Evolutionary conservation across 352 stramenopile genomes (phyloP).

Genomic region (Blastocystis sp.): DNA sequence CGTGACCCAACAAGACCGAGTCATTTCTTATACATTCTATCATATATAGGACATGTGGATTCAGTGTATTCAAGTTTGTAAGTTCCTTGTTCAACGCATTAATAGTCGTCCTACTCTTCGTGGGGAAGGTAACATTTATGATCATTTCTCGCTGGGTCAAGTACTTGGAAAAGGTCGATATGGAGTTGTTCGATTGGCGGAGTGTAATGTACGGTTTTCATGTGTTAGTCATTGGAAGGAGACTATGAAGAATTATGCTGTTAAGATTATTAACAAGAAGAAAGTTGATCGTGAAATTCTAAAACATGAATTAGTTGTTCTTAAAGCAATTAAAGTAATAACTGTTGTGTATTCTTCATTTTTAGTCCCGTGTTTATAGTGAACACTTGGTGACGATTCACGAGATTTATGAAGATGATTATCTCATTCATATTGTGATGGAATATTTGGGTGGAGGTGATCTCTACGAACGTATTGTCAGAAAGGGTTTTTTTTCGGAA

Average conservation of each 20-base stretch:
- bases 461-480: constrained; percentile 24
- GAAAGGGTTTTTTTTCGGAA: constrained; percentile 1
- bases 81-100: constrained; percentile 54
- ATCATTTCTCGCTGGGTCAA: constrained; percentile 43
- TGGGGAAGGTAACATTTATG: constrained; percentile 45
- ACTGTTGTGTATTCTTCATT: background rate
- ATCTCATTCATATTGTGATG: constrained; percentile 61
- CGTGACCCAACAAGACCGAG: constrained; percentile 12
- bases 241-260: constrained; percentile 27
- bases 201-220: constrained; percentile 23
- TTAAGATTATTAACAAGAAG: constrained; percentile 65
- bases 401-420: constrained; percentile 66
- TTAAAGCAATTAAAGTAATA: constrained; percentile 19
- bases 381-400: constrained; percentile 50
- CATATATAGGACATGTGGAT: constrained; percentile 58
- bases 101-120: constrained; percentile 60
- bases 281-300: constrained; percentile 47
- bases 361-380: constrained; percentile 31
- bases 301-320: constrained; percentile 49
- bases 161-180: constrained; percentile 55
- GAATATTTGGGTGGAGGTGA: constrained; percentile 33
- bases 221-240: background rate
- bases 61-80: constrained; percentile 62
- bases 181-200: constrained; percentile 39
- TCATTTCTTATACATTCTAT: background rate